Conservation (phyloP, 352 stramenopile genomes). For the Phytopythium vexans region DNA sequence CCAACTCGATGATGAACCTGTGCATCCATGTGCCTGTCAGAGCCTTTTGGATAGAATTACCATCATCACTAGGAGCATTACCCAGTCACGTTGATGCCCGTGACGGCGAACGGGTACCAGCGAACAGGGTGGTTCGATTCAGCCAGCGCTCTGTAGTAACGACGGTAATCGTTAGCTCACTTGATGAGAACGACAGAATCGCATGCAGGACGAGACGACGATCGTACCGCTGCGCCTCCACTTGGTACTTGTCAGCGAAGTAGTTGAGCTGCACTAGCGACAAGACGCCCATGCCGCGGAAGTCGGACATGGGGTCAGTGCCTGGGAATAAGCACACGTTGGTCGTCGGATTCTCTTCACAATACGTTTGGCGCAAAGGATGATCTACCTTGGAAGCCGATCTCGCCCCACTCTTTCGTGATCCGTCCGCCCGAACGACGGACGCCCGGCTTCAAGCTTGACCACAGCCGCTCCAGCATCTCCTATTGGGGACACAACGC, state of each 20-base stretch:
- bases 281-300: slow-evolving; percentile 78
- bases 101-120: slow-evolving; percentile 86
- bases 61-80: slow-evolving; percentile 5
- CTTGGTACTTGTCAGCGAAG: slow-evolving; percentile 69
- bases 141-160: slow-evolving; percentile 46
- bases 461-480: slow-evolving; percentile 81
- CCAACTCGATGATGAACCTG: slow-evolving; percentile 74
- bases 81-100: slow-evolving; percentile 85
- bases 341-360: not conserved
- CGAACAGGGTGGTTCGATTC: slow-evolving; percentile 83
- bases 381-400: slow-evolving; percentile 75
- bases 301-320: slow-evolving; percentile 84
- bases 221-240: slow-evolving; percentile 68
- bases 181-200: not conserved
- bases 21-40: not conserved
- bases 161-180: not conserved
- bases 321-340: slow-evolving; percentile 16
- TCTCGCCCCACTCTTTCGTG: slow-evolving; percentile 87
- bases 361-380: not conserved
- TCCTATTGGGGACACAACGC: slow-evolving; percentile 15
- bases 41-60: not conserved
- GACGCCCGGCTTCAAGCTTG: slow-evolving; percentile 73
- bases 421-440: slow-evolving; percentile 71
- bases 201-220: not conserved
- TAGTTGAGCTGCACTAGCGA: slow-evolving; percentile 75